A percentile compares a stretch with the other conserved stretches of the same genome.
phyloP scores from a whole-genome alignment of 2,329 filamentous ascomycete species.

The Cercospora sojina region DNA sequence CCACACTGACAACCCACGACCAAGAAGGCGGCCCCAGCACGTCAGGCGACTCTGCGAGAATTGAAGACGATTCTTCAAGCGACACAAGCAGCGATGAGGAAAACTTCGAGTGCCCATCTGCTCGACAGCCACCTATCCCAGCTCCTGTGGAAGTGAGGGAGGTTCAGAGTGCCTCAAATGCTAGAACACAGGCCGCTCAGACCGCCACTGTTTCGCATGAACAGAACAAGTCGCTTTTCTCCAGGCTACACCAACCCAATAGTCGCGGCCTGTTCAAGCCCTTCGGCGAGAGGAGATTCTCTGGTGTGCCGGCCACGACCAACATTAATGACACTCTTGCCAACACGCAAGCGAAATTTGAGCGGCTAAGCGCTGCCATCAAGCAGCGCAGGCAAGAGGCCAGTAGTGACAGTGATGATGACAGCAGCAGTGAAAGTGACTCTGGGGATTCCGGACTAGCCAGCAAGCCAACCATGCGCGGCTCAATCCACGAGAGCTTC shows the following conservation, averaged over 20 bases:
- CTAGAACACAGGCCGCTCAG: neutral
- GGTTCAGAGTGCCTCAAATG: neutral
- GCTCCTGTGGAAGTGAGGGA: neutral
- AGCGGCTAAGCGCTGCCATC: neutral
- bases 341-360: conserved; percentile 7
- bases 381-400: neutral
- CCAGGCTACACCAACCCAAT: neutral
- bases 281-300: neutral
- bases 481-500: conserved; percentile 22
- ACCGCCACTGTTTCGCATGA: neutral
- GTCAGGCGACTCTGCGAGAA: no score
- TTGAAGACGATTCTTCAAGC: neutral
- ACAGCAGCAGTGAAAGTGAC: conserved; percentile 7
- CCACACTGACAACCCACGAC: no score
- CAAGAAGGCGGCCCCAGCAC: neutral
- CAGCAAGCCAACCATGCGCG: neutral
- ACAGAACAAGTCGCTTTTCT: neutral
- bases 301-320: neutral
- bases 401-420: conserved; percentile 4
- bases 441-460: conserved; percentile 3
- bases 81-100: neutral
- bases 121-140: neutral
- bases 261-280: neutral
- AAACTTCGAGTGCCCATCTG: neutral
- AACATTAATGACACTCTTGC: neutral